Evolutionary conservation across 2,329 filamentous ascomycete species (phyloP).

Genomic region (Beauveria asiatica): DNA sequence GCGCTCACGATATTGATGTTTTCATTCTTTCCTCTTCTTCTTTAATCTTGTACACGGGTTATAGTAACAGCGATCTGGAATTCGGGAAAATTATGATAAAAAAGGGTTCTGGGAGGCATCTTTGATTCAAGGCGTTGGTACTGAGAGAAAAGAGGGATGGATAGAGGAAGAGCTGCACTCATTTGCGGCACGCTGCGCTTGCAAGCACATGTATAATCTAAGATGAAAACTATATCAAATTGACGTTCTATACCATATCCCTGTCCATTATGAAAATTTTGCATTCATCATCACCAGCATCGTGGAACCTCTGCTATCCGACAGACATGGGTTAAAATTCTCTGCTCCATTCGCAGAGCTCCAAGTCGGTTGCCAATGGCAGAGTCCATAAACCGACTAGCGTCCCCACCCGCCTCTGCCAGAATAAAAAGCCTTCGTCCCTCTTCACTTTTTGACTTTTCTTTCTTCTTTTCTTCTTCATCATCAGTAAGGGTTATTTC

Average conservation of each 20-base stretch:
- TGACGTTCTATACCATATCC: background rate
- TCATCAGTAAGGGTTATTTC: conserved; percentile 38
- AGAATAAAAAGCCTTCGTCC: conserved; percentile 8
- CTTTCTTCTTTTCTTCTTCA: conserved; percentile 26
- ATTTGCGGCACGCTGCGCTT: background rate
- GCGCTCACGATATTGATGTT: background rate
- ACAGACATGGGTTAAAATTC: background rate
- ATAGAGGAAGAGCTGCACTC: background rate
- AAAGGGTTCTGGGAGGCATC: background rate
- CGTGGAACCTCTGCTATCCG: background rate
- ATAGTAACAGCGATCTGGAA: background rate
- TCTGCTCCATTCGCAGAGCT: background rate
- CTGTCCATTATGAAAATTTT: background rate
- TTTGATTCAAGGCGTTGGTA: conserved; percentile 1
- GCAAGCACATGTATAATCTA: background rate
- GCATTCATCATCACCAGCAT: background rate
- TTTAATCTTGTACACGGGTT: background rate
- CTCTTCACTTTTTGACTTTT: conserved; percentile 12
- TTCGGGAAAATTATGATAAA: conserved; percentile 5
- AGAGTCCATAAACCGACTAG: conserved; percentile 9
- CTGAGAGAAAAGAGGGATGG: background rate
- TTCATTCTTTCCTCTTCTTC: background rate
- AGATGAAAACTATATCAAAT: background rate
- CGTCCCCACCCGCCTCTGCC: background rate
- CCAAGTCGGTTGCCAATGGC: conserved; percentile 6